A percentile compares a stretch with the other conserved stretches of the same genome.
These are phyloP conservation scores for Penicillium sp. DNA, from an alignment of 2,329 filamentous ascomycete genomes.

Conservation along the genomic window DNA sequence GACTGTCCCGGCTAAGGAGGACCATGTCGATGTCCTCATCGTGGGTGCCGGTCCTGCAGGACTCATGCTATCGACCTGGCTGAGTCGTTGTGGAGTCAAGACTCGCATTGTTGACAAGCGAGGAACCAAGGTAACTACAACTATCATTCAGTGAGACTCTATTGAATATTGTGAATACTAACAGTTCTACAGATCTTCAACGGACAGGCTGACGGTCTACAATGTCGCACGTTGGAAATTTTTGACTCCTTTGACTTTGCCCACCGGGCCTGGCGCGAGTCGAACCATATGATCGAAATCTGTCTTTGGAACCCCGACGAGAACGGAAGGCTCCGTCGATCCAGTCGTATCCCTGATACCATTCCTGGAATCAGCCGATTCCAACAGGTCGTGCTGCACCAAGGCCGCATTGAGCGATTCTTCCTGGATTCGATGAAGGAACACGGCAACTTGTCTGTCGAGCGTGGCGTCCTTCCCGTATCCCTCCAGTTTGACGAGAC, in stretches of 20 bases:
- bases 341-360: constrained; percentile 60
- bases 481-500: constrained; percentile 52
- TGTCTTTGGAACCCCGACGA: constrained; percentile 43
- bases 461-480: constrained; percentile 57
- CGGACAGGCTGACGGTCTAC: constrained; percentile 54
- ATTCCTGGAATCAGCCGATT: constrained; percentile 59
- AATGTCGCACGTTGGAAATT: constrained; percentile 67
- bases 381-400: constrained; percentile 62
- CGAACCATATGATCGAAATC: constrained; percentile 27
- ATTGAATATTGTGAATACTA: background rate
- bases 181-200: constrained; percentile 13
- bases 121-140: constrained; percentile 30
- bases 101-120: constrained; percentile 48
- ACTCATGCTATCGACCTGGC: constrained; percentile 48
- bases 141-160: background rate
- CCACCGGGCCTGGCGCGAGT: constrained; percentile 51
- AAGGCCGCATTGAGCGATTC: constrained; percentile 65
- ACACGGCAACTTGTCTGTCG: constrained; percentile 52
- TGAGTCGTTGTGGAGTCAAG: constrained; percentile 47
- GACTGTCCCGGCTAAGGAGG: background rate
- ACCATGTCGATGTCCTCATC: constrained; percentile 29
- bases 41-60: constrained; percentile 51
- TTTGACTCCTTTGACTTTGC: constrained; percentile 67
- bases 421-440: constrained; percentile 59
- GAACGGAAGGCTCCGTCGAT: constrained; percentile 54